Evolutionary conservation across 345 rosid species (phyloP), one percentile per base, ranked within the genome.

Genomic region (Lepidium sativum): DNA sequence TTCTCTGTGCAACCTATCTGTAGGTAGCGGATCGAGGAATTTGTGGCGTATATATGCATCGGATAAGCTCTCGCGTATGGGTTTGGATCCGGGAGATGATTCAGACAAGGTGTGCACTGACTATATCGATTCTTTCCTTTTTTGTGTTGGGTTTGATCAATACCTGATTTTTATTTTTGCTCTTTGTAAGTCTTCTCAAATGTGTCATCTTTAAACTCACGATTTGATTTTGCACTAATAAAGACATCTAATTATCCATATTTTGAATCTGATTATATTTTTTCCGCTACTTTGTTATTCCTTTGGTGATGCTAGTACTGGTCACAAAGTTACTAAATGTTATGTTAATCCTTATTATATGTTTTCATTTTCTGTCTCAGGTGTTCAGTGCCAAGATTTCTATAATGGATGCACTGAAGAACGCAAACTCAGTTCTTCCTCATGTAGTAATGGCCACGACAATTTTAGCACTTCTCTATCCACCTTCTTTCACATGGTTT

Each of bases 401-500:
- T 17, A 23, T 89, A 17, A 32, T 81, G 71, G 76, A 77, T 67
- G 76, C 86, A 69, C 69, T 92, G 78, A 82, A 83, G 84, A 80
- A 83, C 34, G 80, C 97, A 35, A 90, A 90, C 76, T 80, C 90
- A 9, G 55, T 87, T 49, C 79, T 92, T 75, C 97, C 99, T 74
- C 92, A 92, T 60, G 89, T 81, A 11, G 89, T 92, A 38, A 81
- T 90, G 48, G 96, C 87, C 20, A 90, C 96, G n/a, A 83, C 98
- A 9, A 16, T 89, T 55, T 64, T 89, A 82, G 98, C 98, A 76
- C 89, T 92, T 72, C 63, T 84, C 15, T 79, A 76, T 78, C 96
- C 97, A 4, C 98, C 97, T 11, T 84, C 98, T 25, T 92, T 92
- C 82, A 34, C 96, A 12, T 92, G 98, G 97, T 92, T 89, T 76